Base-by-base conservation (phyloP, 257 asterid genomes). In the Solanum piurae region DNA sequence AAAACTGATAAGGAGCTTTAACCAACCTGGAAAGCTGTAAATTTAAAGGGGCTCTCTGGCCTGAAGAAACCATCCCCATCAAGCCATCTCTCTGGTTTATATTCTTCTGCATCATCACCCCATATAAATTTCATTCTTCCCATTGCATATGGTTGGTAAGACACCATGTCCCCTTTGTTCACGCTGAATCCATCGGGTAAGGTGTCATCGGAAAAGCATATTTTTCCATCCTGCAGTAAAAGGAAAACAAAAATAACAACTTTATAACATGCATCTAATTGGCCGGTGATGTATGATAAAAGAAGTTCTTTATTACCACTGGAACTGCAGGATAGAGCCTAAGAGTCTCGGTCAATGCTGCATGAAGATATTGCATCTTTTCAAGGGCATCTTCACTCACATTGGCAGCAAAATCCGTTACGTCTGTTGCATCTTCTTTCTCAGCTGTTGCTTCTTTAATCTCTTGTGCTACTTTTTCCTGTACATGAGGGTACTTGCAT, bases 251-350 rank as follows among this genome's bases (percentile, higher is more conserved):
- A 69, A 64, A 75, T 5, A 42, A 77, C 21, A 77, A 16, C 64
- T 36, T 12, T 7, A 58, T 21, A 42, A 27, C 40, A 42, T 69
- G 6, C n/a, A 44, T 44, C 38, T 79, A 79, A 7, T 27, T 44
- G 37, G 66, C 27, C 20, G 2, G 2, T 13, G 37, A 5, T 27
- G 40, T 80, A 44, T 80, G 38, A 79, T 27, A 44, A 27, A 44
- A 29, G 1, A 34, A 75, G 46, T 20, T 87, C 18, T 31, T 87
- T 18, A 80, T 90, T 93, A 94, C 96, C 94, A 93, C 95, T 16
- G 96, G 95, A 85, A 94, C 94, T 12, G 93, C 92, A 87, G 95
- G 96, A 88, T 91, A 92, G 46, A 94, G 95, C 87, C 96, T 88
- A 68, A 94, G 91, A 27, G 96, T 94, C 89, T 93, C 96, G 1